Percentiles rank a stretch among this genome's conserved stretches.
Conservation (phyloP, 768 basidiomycete genomes). For the Auriscalpium microsporum region DNA sequence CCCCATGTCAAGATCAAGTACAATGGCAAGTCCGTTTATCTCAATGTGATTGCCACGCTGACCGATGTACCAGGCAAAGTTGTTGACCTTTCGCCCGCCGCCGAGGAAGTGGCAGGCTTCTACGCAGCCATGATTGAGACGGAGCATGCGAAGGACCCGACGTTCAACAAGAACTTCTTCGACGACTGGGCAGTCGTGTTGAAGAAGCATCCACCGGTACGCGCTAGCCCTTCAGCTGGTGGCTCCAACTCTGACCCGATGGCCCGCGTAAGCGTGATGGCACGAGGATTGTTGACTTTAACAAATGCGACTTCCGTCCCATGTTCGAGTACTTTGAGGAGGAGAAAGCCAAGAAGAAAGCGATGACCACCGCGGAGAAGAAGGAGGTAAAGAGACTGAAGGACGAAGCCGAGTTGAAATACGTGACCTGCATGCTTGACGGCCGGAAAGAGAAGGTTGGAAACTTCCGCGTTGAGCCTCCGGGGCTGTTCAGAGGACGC, state of each 20-base stretch:
- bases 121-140: conserved; percentile 90
- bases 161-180: conserved; percentile 95
- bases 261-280: conserved; percentile 47
- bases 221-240: conserved; percentile 23
- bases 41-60: conserved; percentile 3
- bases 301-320: conserved; percentile 85
- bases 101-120: conserved; percentile 97
- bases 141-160: conserved; percentile 81
- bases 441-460: conserved; percentile 97
- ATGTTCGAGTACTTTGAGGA: conserved; percentile 90
- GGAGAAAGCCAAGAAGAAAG: conserved; percentile 91
- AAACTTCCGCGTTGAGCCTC: conserved; percentile 97
- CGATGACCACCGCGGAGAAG: conserved; percentile 78
- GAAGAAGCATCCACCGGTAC: conserved; percentile 74
- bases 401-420: conserved; percentile 78
- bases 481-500: conserved; percentile 95
- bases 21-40: conserved; percentile 50
- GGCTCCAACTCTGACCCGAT: not conserved
- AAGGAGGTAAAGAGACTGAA: conserved; percentile 82
- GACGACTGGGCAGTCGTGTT: conserved; percentile 77
- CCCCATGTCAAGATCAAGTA: conserved; percentile 87
- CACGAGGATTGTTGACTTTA: conserved; percentile 66
- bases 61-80: conserved; percentile 47
- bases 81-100: conserved; percentile 70
- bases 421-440: conserved; percentile 81